Conservation (phyloP, 345 rosid species). For the Citrus mangshanensis region DNA sequence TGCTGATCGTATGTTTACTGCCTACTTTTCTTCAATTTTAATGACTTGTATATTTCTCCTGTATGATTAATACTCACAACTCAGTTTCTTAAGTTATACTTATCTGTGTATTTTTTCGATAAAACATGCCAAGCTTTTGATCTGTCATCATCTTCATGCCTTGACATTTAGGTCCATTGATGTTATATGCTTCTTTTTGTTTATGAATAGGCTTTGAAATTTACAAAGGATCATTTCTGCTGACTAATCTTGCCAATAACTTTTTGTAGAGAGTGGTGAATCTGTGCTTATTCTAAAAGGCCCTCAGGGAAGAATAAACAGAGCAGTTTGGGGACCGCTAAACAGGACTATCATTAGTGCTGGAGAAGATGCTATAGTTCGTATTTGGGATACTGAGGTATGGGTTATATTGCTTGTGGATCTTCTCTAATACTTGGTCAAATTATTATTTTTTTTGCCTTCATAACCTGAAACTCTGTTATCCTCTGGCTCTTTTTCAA, state of each 20-base stretch:
- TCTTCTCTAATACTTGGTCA: neutral
- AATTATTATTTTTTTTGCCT: neutral
- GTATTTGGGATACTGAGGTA: conserved; percentile 97
- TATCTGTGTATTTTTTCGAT: neutral
- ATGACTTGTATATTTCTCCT: neutral
- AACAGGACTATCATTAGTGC: conserved; percentile 76
- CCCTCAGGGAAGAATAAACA: conserved; percentile 76
- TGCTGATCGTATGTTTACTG: conserved; percentile 51
- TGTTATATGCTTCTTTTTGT: neutral
- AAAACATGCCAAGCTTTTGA: neutral
- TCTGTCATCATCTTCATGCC: neutral
- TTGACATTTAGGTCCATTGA: neutral
- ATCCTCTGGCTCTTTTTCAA: neutral
- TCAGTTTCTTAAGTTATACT: neutral
- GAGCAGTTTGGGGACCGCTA: conserved; percentile 97
- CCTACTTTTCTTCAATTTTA: neutral
- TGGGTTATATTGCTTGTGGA: neutral
- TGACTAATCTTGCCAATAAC: neutral
- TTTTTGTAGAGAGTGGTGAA: conserved; percentile 57
- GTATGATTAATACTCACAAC: neutral
- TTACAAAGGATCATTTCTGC: neutral
- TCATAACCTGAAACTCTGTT: neutral
- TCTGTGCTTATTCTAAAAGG: conserved; percentile 64
- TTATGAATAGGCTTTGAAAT: neutral
- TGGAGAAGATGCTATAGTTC: conserved; percentile 83